A percentile compares a stretch with the other conserved stretches of the same genome.
Evolutionary conservation across 371 early-diverging fungal genomes (phyloP).

Genomic region (Rhizopus stolonifer): DNA sequence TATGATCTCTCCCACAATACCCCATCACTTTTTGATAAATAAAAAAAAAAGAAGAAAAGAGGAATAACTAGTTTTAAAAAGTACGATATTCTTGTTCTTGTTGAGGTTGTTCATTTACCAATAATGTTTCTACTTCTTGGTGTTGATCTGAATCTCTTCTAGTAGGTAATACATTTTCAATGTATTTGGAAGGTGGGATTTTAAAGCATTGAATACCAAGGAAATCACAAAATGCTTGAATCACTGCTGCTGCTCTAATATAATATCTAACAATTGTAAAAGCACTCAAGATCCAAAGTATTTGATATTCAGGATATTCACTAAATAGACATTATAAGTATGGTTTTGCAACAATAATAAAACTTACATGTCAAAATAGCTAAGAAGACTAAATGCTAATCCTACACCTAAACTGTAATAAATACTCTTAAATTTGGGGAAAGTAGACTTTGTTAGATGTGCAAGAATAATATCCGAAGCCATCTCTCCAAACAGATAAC

Average conservation of each 20-base stretch:
- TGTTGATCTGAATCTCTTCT: background rate
- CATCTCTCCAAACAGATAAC: conserved; percentile 84
- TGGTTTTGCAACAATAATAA: background rate
- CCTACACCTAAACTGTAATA: background rate
- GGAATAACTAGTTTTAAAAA: background rate
- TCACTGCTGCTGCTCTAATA: conserved; percentile 81
- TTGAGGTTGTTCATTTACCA: conserved; percentile 12
- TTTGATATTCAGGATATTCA: conserved; percentile 10
- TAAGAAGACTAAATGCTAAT: background rate
- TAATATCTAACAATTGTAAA: conserved; percentile 69
- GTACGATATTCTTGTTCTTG: conserved; percentile 8
- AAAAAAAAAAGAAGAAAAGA: background rate
- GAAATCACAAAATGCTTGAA: conserved; percentile 80
- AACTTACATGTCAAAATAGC: conserved; percentile 35
- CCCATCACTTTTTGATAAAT: background rate
- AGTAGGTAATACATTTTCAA: conserved; percentile 3
- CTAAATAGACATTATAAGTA: background rate
- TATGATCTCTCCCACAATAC: background rate
- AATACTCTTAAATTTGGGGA: conserved; percentile 63
- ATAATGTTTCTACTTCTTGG: conserved; percentile 28
- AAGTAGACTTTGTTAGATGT: conserved; percentile 80
- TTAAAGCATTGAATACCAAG: conserved; percentile 81
- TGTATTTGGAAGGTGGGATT: conserved; percentile 54
- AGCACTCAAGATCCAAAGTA: conserved; percentile 2
- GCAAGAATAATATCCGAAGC: conserved; percentile 89